Evolutionary conservation across 2,329 filamentous ascomycete species (phyloP), one percentile per base, ranked within the genome.

Genomic region (Pseudocercospora vitis): DNA sequence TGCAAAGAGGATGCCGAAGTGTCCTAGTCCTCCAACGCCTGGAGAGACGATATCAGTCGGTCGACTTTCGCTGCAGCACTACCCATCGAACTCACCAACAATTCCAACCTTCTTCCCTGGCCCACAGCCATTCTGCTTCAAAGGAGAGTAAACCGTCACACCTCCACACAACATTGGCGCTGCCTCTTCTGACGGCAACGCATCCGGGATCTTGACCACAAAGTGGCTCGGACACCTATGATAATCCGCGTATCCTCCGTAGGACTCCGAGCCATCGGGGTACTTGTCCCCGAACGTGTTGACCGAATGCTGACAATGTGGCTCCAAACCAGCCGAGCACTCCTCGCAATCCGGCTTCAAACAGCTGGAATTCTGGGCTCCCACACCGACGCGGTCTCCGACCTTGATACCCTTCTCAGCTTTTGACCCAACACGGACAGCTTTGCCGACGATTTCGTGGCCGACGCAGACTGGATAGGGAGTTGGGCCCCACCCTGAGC

Each of bases 101-200:
- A 92, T 81, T 0, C 83, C 88, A 0, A 92, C 85, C 3, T 73
- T 77, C 69, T 87, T 88, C 3, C 87, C 88, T 0, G 85, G 84
- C 0, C 88, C 88, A 28, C 82, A 79, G 1, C 81, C 82, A 29
- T 87, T 83, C 23, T 85, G 79, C 46, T 79, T 79, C 12, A 94
- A 71, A 0, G 89, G 88, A 3, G 81, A 80, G 67, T 81, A 94
- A 0, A 86, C 80, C 0, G 89, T 94, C 48, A 92, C 78, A 1
- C 89, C 89, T 1, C 84, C 89, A 66, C 89, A 92, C 23, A 92
- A 77, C 75, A 94, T 83, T 1, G 88, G 88, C 1, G 87, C 81
- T 1, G 80, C 81, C 53, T 78, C 74, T 7, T 74, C 76, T 24
- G 73, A 76, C 1, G 70, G 63, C 23, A 85, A 57, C 0, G 56